Conservation (phyloP, 345 rosid species). For the Erysimum cheiranthoides region DNA sequence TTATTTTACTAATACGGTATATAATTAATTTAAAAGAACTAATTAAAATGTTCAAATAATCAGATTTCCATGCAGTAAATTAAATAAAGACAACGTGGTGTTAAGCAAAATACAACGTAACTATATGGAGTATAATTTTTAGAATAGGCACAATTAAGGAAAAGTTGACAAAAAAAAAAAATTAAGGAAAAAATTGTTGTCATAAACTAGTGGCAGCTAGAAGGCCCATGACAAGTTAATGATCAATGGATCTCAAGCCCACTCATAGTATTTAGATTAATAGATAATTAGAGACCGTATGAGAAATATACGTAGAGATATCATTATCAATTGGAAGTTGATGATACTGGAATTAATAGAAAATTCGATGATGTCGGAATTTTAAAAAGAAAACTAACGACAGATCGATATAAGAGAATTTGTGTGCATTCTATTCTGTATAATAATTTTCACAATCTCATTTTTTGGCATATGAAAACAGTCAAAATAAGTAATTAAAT, state of each 20-base stretch:
- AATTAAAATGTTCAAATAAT: not conserved
- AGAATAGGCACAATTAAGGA: not conserved
- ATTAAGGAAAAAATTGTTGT: not conserved
- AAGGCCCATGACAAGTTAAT: not conserved
- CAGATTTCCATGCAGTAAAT: not conserved
- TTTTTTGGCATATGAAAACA: not conserved
- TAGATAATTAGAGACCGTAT: not conserved
- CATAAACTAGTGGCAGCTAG: not conserved
- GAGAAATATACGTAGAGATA: not conserved
- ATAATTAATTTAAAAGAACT: no score
- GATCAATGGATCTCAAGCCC: conserved; percentile 17
- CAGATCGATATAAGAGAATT: not conserved
- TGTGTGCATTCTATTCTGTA: not conserved
- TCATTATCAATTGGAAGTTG: conserved; percentile 2
- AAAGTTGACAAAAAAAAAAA: no score
- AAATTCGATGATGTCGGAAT: not conserved
- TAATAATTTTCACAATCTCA: not conserved
- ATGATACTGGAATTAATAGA: not conserved
- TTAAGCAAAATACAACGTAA: not conserved
- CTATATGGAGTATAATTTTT: not conserved
- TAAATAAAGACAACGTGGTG: not conserved
- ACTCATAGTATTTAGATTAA: not conserved
- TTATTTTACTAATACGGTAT: no score
- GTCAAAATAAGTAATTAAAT: not conserved
- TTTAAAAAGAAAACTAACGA: not conserved